phyloP scores from a whole-genome alignment of 371 early-diverging fungal genomes.

The Chytridium lagenaria region DNA sequence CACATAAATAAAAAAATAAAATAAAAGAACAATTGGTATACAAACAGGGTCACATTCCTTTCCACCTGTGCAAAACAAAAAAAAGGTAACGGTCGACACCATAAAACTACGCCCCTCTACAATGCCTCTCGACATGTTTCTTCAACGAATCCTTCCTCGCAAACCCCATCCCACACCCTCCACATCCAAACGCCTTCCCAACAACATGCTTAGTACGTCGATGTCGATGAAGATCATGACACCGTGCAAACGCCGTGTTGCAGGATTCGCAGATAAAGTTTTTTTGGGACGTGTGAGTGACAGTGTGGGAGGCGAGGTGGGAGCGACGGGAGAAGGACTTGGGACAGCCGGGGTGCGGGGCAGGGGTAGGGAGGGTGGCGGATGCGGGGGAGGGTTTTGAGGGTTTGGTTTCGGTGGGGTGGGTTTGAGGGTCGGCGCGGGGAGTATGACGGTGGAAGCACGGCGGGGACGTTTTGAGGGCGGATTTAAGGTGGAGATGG shows the following conservation, averaged over 20 bases:
- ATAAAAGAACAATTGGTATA: too few species aligned
- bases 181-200: not conserved
- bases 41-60: too few species aligned
- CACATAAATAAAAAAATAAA: too few species aligned
- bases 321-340: constrained; percentile 5
- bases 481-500: too few species aligned
- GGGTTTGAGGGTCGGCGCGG: too few species aligned
- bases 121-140: not conserved
- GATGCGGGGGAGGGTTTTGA: too few species aligned
- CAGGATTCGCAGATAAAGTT: constrained; percentile 59
- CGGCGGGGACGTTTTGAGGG: too few species aligned
- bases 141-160: too few species aligned
- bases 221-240: constrained; percentile 78
- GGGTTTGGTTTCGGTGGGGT: constrained; percentile 1
- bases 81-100: too few species aligned
- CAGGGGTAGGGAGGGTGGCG: not conserved
- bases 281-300: constrained; percentile 22
- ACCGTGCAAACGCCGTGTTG: constrained; percentile 66
- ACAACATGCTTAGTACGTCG: not conserved
- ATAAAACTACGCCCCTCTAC: too few species aligned
- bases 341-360: not conserved
- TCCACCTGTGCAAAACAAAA: too few species aligned
- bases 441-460: too few species aligned
- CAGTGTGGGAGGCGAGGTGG: constrained; percentile 11
- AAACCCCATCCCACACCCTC: not conserved